Conservation (phyloP, 176 grass and related monocot species). For the Juncus inflexus region DNA sequence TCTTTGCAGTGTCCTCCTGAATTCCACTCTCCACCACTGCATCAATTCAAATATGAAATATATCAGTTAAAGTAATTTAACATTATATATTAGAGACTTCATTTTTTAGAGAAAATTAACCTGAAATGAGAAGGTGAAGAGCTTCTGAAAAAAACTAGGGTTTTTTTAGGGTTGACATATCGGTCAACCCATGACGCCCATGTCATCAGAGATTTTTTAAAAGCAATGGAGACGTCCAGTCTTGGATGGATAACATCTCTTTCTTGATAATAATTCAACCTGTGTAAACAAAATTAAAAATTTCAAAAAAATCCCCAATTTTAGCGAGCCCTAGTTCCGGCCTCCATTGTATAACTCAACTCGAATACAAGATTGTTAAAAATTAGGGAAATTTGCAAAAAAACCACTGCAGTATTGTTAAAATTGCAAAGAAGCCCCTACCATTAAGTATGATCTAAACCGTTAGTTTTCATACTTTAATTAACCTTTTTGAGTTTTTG, state of each 20-base stretch:
- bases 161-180: constrained; percentile 44
- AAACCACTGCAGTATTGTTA: no score
- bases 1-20: constrained; percentile 84
- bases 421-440: no score
- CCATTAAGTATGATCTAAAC: no score
- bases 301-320: no score
- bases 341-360: no score
- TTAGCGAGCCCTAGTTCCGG: no score
- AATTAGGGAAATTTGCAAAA: no score
- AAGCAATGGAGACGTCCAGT: constrained; percentile 61
- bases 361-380: no score
- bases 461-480: no score
- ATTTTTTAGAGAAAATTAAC: constrained; percentile 25
- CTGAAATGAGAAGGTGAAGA: constrained; percentile 87
- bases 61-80: background rate
- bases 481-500: no score
- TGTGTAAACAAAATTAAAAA: constrained; percentile 37
- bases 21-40: constrained; percentile 82
- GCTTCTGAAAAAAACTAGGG: constrained; percentile 84
- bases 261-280: constrained; percentile 93
- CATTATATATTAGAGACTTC: constrained; percentile 5
- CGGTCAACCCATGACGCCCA: constrained; percentile 77
- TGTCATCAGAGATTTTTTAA: constrained; percentile 59
- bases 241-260: constrained; percentile 47
- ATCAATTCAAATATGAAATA: constrained; percentile 5